Evolutionary conservation across 345 rosid species (phyloP).

Genomic region (Aurinia saxatilis): DNA sequence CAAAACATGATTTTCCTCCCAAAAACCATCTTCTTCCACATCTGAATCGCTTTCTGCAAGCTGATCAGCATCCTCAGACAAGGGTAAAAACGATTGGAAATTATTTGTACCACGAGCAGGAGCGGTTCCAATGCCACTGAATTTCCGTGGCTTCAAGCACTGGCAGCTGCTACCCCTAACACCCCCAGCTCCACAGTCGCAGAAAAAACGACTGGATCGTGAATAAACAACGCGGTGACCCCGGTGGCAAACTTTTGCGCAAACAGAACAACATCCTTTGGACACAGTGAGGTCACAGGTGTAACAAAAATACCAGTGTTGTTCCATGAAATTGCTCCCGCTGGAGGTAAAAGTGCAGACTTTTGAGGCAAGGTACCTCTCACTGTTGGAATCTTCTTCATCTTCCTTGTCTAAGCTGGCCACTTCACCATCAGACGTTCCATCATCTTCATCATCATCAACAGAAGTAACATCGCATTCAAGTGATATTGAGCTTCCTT

Average conservation of each 20-base stretch:
- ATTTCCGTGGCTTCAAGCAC: conserved; percentile 94
- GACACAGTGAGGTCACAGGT: conserved; percentile 97
- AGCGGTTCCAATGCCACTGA: conserved; percentile 50
- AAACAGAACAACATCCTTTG: conserved; percentile 97
- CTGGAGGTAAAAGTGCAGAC: conserved; percentile 98
- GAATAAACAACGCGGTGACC: conserved; percentile 99
- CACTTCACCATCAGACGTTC: conserved; percentile 97
- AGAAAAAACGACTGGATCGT: conserved; percentile 91
- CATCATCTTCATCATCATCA: conserved; percentile 99
- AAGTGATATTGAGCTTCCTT: conserved; percentile 58
- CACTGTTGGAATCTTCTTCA: conserved; percentile 85
- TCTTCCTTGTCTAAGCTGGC: conserved; percentile 97
- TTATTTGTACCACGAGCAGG: conserved; percentile 48
- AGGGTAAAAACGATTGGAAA: conserved; percentile 68
- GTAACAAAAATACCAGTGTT: conserved; percentile 99
- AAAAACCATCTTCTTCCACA: conserved; percentile 68
- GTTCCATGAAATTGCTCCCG: conserved; percentile 99
- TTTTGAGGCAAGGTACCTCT: conserved; percentile 83
- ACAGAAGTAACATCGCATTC: conserved; percentile 95
- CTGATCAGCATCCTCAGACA: conserved; percentile 76
- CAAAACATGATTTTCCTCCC: conserved; percentile 44
- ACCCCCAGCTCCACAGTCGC: conserved; percentile 99
- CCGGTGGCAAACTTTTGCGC: conserved; percentile 98
- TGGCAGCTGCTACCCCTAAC: conserved; percentile 96
- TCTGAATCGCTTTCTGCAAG: conserved; percentile 88